Percentiles rank a stretch among this genome's conserved stretches.
These are phyloP conservation scores for Mycosarcoma mackinlayi DNA, from an alignment of 1,284 basidiomycete species.

Conservation along the genomic window DNA sequence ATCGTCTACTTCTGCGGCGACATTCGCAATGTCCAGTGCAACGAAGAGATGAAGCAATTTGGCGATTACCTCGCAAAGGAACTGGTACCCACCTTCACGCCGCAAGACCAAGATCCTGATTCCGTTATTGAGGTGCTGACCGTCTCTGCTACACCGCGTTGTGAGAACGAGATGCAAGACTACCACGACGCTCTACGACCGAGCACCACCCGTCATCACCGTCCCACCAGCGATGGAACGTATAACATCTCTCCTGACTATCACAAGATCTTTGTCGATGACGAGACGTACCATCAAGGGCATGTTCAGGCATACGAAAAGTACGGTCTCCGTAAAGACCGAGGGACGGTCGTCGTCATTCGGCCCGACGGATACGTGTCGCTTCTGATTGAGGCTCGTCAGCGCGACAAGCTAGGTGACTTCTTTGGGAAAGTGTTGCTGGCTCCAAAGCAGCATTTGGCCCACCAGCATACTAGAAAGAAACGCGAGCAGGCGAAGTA, in stretches of 20 bases:
- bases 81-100: slow-evolving; percentile 21
- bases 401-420: slow-evolving; percentile 15
- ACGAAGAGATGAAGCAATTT: slow-evolving; percentile 18
- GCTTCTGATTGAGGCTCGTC: slow-evolving; percentile 13
- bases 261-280: slow-evolving; percentile 42
- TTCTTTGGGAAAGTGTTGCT: slow-evolving; percentile 26
- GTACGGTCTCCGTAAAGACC: slow-evolving; percentile 21
- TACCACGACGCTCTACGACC: slow-evolving; percentile 23
- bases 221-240: slow-evolving; percentile 14
- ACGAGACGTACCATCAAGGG: slow-evolving; percentile 35
- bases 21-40: slow-evolving; percentile 14
- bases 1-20: slow-evolving; percentile 41
- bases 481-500: slow-evolving; percentile 15
- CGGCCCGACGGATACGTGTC: slow-evolving; percentile 43
- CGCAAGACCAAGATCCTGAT: slow-evolving; percentile 26
- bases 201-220: slow-evolving; percentile 20
- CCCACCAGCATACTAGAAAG: slow-evolving; percentile 31
- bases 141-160: slow-evolving; percentile 22
- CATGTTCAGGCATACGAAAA: slow-evolving; percentile 31
- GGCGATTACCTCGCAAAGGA: slow-evolving; percentile 13
- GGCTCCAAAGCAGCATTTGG: slow-evolving; percentile 6
- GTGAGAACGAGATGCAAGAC: slow-evolving; percentile 16
- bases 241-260: slow-evolving; percentile 34
- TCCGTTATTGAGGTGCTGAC: slow-evolving; percentile 44
- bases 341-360: slow-evolving; percentile 32